Evolutionary conservation across 306 rosid genomes (phyloP), one percentile per base, ranked within the genome.

Genomic region (Sophora flavescens): DNA sequence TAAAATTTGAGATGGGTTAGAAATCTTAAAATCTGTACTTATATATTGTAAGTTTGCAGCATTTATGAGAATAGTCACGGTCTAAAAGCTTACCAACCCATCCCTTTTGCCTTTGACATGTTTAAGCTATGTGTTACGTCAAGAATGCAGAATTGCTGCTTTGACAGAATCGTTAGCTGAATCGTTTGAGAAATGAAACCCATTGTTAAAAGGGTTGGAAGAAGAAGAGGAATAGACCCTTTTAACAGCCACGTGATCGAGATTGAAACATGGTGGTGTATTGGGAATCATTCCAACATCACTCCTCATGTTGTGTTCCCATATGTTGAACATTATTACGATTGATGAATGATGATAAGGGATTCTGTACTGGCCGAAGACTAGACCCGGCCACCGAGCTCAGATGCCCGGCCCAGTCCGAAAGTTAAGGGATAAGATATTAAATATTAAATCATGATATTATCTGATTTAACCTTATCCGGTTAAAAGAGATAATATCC

Each of bases 151-250:
- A n/a, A n/a, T n/a, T n/a, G n/a, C n/a, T n/a, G n/a, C n/a, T n/a
- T n/a, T n/a, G n/a, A n/a, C n/a, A n/a, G n/a, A n/a, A n/a, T 75
- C 65, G 35, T 26, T 35, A 63, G 68, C 72, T 57, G 84, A 17
- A 76, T 38, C 81, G 32, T 30, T 17, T 50, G 63, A 14, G 70
- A 68, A 75, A 39, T 11, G 63, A 15, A 12, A 71, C 45, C 85
- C 81, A 60, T 78, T 81, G 42, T 79, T 63, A 78, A 44, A 63
- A 35, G 85, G 75, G 59, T 75, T 72, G 17, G 82, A 72, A 45
- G 51, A 45, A 68, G 85, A 42, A 59, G 85, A 70, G 30, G 73
- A 47, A 62, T 83, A 68, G 63, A 70, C 77, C 63, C 82, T 69
- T 73, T 65, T 12, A 2, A 74, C 75, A 0, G 85, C 56, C 54